Percentiles rank a stretch among this genome's conserved stretches.
Evolutionary conservation across 139 green algal species (phyloP).

Genomic region (Yamagishiella unicocca): DNA sequence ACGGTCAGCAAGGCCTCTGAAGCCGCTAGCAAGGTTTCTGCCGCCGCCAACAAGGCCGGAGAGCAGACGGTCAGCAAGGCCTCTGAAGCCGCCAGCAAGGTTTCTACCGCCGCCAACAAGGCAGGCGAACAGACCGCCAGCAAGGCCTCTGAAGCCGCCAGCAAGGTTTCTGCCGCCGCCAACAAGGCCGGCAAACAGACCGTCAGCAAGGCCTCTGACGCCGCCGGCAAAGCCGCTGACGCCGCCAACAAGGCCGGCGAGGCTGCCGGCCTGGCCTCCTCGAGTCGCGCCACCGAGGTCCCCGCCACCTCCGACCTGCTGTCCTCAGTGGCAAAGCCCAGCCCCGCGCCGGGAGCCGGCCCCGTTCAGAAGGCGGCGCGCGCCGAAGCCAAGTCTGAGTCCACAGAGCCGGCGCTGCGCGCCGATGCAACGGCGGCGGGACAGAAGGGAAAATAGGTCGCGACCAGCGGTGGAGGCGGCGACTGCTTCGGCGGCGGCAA

Average conservation of each 20-base stretch:
- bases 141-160: background rate
- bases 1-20: background rate
- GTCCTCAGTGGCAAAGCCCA: background rate
- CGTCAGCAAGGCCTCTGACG: background rate
- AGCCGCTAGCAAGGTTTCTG: background rate
- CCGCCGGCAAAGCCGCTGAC: background rate
- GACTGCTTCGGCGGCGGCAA: background rate
- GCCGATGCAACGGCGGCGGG: background rate
- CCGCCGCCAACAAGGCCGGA: background rate
- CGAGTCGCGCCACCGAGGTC: background rate
- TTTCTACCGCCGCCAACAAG: background rate
- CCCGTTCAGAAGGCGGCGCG: background rate
- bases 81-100: background rate
- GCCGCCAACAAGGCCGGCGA: too few species aligned
- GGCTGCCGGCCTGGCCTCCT: background rate
- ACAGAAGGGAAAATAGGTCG: background rate
- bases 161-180: background rate
- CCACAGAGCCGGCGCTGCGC: background rate
- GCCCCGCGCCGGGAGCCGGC: slow-evolving; percentile 2
- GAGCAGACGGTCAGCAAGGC: background rate
- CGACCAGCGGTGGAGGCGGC: background rate
- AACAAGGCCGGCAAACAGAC: background rate
- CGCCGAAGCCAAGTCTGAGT: slow-evolving; percentile 1
- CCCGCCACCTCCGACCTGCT: slow-evolving; percentile 23
- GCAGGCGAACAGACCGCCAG: background rate